phyloP scores from a whole-genome alignment of 2,329 filamentous ascomycete species.

The Fusarium multiceps region DNA sequence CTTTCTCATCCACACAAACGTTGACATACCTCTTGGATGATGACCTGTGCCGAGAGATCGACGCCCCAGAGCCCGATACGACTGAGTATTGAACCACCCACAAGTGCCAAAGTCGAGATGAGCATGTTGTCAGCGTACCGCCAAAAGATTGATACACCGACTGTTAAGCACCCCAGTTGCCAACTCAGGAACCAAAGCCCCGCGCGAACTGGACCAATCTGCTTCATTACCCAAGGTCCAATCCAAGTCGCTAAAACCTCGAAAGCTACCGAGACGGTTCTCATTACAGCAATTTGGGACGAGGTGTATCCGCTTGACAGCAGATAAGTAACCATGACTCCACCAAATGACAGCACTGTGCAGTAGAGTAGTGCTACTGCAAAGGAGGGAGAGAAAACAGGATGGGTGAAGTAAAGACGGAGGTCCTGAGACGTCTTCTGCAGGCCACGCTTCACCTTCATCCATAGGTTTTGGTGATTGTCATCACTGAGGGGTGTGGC shows the following conservation, averaged over 20 bases:
- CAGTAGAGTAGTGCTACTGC: constrained; percentile 70
- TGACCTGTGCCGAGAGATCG: constrained; percentile 68
- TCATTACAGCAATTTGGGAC: constrained; percentile 63
- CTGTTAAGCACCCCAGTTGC: constrained; percentile 69
- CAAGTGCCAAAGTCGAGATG: constrained; percentile 60
- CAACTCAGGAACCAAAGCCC: constrained; percentile 78
- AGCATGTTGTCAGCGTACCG: constrained; percentile 42
- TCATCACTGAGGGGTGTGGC: background rate
- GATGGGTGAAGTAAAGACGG: constrained; percentile 62
- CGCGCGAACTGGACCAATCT: constrained; percentile 68
- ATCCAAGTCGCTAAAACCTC: constrained; percentile 72
- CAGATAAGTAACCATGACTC: constrained; percentile 74
- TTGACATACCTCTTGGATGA: constrained; percentile 67
- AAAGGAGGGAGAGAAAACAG: constrained; percentile 70
- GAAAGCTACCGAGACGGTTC: constrained; percentile 63
- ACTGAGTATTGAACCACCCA: constrained; percentile 64
- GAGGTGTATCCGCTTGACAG: constrained; percentile 64
- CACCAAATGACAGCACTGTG: constrained; percentile 68
- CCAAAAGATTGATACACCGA: constrained; percentile 58
- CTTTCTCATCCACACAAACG: background rate
- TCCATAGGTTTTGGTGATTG: background rate
- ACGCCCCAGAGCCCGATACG: constrained; percentile 71
- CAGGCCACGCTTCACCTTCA: constrained; percentile 4
- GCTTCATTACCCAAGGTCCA: constrained; percentile 65
- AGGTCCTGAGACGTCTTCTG: constrained; percentile 34